These are phyloP conservation scores for Aspergillus chevalieri DNA, from an alignment of 2,329 filamentous ascomycete species.

Conservation along the genomic window DNA sequence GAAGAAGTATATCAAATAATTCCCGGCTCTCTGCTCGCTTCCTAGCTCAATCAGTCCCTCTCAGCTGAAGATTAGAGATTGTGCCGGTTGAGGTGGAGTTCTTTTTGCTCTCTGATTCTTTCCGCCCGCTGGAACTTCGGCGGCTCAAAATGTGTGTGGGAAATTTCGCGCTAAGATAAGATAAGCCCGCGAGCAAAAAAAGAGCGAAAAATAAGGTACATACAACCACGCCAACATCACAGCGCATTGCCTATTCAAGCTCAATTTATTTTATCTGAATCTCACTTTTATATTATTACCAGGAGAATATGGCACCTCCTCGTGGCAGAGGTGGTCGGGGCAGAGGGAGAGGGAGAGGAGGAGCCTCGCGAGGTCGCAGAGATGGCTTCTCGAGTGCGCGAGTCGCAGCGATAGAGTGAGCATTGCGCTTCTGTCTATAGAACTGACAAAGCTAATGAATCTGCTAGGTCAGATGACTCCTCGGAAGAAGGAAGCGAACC, in stretches of 20 bases:
- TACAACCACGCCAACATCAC: not conserved
- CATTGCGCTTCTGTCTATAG: not conserved
- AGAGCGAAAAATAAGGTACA: slow-evolving; percentile 1
- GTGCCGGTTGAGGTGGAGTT: slow-evolving; percentile 27
- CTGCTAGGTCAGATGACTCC: slow-evolving; percentile 22
- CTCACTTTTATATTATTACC: not conserved
- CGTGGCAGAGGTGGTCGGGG: slow-evolving; percentile 20
- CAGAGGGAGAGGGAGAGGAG: slow-evolving; percentile 27
- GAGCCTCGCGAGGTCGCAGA: slow-evolving; percentile 24
- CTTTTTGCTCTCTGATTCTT: slow-evolving; percentile 26
- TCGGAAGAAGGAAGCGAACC: slow-evolving; percentile 20
- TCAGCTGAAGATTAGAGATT: not conserved
- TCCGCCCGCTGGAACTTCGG: slow-evolving; percentile 20
- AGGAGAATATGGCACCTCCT: slow-evolving; percentile 24
- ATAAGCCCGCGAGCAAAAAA: slow-evolving; percentile 25
- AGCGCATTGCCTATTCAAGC: not conserved
- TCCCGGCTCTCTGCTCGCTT: slow-evolving; percentile 8
- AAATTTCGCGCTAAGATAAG: slow-evolving; percentile 47
- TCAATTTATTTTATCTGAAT: not conserved
- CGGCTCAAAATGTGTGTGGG: slow-evolving; percentile 38
- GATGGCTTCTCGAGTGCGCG: slow-evolving; percentile 33
- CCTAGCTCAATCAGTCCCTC: not conserved
- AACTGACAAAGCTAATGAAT: slow-evolving; percentile 8
- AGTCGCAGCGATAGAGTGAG: slow-evolving; percentile 35
- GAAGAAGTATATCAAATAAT: slow-evolving; percentile 23